phyloP scores from a whole-genome alignment of 2,329 filamentous ascomycete genomes.

The Exophiala sp. region DNA sequence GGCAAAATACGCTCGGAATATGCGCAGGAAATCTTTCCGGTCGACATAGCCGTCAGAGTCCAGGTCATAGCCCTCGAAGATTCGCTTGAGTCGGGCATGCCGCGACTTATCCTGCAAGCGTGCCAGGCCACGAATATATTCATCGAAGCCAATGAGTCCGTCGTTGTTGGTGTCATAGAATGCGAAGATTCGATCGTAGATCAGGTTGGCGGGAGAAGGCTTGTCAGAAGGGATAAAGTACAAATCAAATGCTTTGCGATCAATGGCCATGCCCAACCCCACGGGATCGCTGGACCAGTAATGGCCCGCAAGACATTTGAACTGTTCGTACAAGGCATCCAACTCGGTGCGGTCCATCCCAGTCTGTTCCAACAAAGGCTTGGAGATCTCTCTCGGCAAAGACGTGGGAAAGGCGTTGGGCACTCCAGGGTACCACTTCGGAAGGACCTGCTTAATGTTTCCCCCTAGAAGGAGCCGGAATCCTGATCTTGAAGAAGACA shows the following conservation, averaged over 20 bases:
- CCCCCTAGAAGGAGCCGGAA: conserved; percentile 61
- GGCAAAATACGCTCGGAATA: conserved; percentile 88
- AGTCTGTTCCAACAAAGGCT: conserved; percentile 63
- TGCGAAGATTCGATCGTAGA: conserved; percentile 93
- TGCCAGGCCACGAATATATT: conserved; percentile 79
- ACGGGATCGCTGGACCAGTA: conserved; percentile 78
- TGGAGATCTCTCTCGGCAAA: conserved; percentile 62
- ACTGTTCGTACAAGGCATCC: conserved; percentile 94
- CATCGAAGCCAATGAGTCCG: conserved; percentile 82
- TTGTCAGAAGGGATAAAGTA: conserved; percentile 78
- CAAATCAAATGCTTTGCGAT: conserved; percentile 85
- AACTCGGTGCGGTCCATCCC: conserved; percentile 80
- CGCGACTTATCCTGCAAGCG: conserved; percentile 55
- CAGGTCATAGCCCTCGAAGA: conserved; percentile 87
- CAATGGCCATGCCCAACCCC: conserved; percentile 73
- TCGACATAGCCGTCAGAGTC: conserved; percentile 81
- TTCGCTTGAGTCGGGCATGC: conserved; percentile 59
- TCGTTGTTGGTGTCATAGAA: conserved; percentile 93
- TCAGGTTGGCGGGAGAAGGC: conserved; percentile 74
- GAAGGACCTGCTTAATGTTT: conserved; percentile 74
- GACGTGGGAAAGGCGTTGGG: conserved; percentile 63
- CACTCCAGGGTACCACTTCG: conserved; percentile 83
- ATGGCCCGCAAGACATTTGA: conserved; percentile 84
- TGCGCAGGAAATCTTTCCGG: conserved; percentile 78
- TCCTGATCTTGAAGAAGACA: conserved; percentile 90